Percentiles rank a stretch among this genome's conserved stretches.
Conservation (phyloP, 1,284 basidiomycete genomes). For the Apiotrichum brassicae region DNA sequence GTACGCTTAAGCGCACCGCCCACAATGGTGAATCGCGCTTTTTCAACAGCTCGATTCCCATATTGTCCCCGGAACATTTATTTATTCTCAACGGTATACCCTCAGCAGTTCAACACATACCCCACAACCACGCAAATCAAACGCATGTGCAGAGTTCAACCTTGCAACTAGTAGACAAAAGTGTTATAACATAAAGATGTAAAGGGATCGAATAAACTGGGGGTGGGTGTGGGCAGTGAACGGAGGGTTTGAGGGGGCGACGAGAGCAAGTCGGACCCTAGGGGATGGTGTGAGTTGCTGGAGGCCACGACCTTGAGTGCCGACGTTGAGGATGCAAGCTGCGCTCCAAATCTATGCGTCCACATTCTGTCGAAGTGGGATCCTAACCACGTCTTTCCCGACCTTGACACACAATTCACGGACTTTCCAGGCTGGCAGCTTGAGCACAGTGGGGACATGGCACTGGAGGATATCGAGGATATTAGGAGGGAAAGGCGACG, state of each 20-base stretch:
- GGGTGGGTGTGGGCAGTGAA: no score
- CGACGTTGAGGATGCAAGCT: no score
- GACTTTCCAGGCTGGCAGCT: conserved; percentile 27
- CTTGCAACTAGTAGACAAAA: conserved; percentile 2
- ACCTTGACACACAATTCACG: conserved; percentile 28
- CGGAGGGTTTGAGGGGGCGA: no score
- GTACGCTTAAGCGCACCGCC: conserved; percentile 27
- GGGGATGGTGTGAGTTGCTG: no score
- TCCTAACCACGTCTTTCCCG: conserved; percentile 25
- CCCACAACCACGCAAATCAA: neutral
- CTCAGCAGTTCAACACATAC: neutral
- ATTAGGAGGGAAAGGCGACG: neutral
- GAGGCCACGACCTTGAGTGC: no score
- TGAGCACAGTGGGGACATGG: conserved; percentile 3
- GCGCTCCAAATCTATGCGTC: no score
- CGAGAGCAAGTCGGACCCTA: no score
- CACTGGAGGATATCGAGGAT: neutral
- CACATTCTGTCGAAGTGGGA: no score
- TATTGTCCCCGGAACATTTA: no score
- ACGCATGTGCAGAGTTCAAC: conserved; percentile 1
- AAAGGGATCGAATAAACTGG: neutral
- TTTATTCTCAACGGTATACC: neutral
- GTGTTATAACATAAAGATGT: conserved; percentile 3
- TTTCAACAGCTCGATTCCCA: neutral
- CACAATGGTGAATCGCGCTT: neutral